Evolutionary conservation across 192 early-diverging fungal genomes (phyloP), one percentile per base, ranked within the genome.

Genomic region (Backusella australiensis): DNA sequence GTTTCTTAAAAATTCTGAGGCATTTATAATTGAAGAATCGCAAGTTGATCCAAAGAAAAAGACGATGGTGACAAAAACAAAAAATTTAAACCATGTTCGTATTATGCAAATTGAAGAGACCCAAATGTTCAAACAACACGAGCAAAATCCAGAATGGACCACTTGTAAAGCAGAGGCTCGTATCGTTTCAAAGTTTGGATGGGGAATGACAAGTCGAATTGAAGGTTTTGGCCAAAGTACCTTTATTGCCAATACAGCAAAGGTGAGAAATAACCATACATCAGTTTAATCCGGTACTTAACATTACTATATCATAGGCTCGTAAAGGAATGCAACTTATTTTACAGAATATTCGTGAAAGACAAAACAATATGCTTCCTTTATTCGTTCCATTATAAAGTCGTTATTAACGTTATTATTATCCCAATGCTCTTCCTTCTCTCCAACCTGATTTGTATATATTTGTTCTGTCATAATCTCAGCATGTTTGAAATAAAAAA

Each of bases 51-150:
- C 92, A 14, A 75, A 84, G 65, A 81, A 83, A n/a, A 83, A 88
- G 67, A 93, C 84, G 44, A 96, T 99, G 91, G 87, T 89, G 19
- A 95, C 94, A 19, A 85, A 87, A 2, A 94, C 95, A 52, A 90
- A 92, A 74, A 99, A 99, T 81, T 82, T 99, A 52, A 95, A 93
- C 71, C 98, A 99, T 82, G 95, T 90, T 35, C 93, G 97, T 67
- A 81, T 97, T 19, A 93, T 98, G 90, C 89, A 96, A 77, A 91
- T 99, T 36, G 95, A 98, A 80, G 98, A 98, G 84, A 89, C 87
- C 49, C 96, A 97, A 83, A 94, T 89, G 32, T 87, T 93, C 67
- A 79, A 76, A 34, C 84, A 86, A 11, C 86, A 91, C 70, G 85
- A 86, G 34, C 78, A 89, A 73, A 77, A 84, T 66, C 69, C 75